Conservation (phyloP, 139 green algal species). For the Spirogloea muscicola region DNA sequence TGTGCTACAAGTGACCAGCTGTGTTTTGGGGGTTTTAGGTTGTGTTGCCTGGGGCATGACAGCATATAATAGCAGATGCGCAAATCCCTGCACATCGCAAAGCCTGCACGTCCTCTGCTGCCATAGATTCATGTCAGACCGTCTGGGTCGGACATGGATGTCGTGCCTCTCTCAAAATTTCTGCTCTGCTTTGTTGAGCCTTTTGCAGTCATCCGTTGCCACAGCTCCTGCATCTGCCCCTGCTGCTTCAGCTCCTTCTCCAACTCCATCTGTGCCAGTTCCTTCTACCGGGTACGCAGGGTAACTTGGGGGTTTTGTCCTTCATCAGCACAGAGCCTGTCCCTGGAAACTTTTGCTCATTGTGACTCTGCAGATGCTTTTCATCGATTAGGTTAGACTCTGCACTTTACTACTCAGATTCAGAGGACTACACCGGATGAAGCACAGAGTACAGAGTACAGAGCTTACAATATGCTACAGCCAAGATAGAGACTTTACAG, state of each 20-base stretch:
- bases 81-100: neutral
- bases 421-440: no score
- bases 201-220: neutral
- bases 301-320: neutral
- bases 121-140: neutral
- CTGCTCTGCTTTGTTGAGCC: neutral
- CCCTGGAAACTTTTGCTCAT: no score
- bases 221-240: neutral
- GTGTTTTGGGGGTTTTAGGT: no score
- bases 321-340: no score
- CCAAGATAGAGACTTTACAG: no score
- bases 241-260: constrained; percentile 32
- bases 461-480: no score
- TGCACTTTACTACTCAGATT: no score
- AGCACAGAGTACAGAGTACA: no score
- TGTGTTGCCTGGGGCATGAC: neutral
- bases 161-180: neutral
- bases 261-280: neutral
- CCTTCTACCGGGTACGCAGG: constrained; percentile 7
- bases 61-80: constrained; percentile 1
- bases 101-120: neutral
- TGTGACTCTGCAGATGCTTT: no score
- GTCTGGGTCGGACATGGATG: neutral
- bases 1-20: no score
- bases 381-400: no score